Base-by-base conservation (phyloP, 176 grass and related monocot species). In the Coix lacrymajobi region DNA sequence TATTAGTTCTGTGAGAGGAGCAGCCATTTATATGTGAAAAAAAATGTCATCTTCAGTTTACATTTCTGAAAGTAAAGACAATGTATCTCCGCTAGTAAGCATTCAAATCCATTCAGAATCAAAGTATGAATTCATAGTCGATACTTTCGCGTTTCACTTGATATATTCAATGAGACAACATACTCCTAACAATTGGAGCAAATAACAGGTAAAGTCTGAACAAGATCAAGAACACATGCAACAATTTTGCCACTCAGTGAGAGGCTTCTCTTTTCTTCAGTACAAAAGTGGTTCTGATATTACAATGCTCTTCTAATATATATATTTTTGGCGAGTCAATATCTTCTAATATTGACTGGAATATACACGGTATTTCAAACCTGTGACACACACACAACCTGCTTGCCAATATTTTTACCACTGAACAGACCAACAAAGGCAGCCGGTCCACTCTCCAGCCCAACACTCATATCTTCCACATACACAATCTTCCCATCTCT, bases 361-460 rank as follows among this genome's bases (percentile, higher is more conserved):
- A 76, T 76, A 11, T 46, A 82, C 0, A 74, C 0, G 11, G 3
- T 22, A 1, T 66, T 22, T 67, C 69, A 97, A 49, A 94, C 84
- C 1, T 62, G 48, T 14, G 92, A 81, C 32, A 93, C 77, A 0
- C 84, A 81, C 26, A 93, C 92, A 0, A 93, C 88, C 62, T 98
- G 83, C 62, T 98, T 98, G 73, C 95, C 88, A 0, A 95, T 79
- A 88, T 98, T 98, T 85, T 87, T 88, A 56, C 95, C 92, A 7
- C 76, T 82, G 51, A 97, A 97, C 48, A 97, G 89, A 12, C 95
- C 95, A 31, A 89, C 86, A 46, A 98, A 88, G 7, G 95, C 88
- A 37, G 75, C 86, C 14, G 88, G 88, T 2, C 81, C 88, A 9
- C 72, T 98, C 86, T 98, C 92, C 43, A 98, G 73, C 25, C 95